phyloP scores from a whole-genome alignment of 2,329 filamentous ascomycete genomes.

The Aspergillus sp. region DNA sequence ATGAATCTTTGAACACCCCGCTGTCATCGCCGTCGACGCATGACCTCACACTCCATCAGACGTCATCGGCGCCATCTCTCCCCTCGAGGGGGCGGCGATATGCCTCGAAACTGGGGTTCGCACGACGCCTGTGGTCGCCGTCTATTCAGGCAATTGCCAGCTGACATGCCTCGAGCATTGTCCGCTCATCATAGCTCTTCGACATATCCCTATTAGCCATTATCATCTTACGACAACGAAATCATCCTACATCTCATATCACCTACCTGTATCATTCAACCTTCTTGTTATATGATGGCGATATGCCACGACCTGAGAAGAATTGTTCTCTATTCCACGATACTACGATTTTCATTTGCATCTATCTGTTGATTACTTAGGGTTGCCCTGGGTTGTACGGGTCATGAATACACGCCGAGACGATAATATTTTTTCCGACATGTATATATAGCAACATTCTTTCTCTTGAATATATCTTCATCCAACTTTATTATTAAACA shows the following conservation, averaged over 20 bases:
- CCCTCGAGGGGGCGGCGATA: background rate
- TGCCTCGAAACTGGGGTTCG: background rate
- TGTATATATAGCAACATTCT: too few relatives aligned
- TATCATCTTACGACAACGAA: background rate
- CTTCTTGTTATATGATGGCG: too few relatives aligned
- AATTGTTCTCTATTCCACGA: too few relatives aligned
- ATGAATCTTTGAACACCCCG: background rate
- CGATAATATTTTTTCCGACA: background rate
- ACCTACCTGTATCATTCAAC: too few relatives aligned
- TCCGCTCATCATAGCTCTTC: background rate
- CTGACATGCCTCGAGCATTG: background rate
- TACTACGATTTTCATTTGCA: too few relatives aligned
- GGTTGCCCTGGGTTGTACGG: background rate
- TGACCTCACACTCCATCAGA: background rate
- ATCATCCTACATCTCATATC: too few relatives aligned
- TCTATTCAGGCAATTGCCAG: background rate
- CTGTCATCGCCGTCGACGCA: background rate
- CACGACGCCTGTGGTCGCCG: conserved; percentile 1
- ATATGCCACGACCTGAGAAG: too few relatives aligned
- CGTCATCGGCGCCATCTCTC: background rate
- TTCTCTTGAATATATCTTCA: too few relatives aligned
- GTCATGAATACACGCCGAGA: background rate
- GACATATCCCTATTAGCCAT: background rate
- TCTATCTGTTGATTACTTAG: background rate
- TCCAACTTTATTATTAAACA: too few relatives aligned